Evolutionary conservation across 2,329 filamentous ascomycete species (phyloP).

Genomic region (Scytalidium lignicola): DNA sequence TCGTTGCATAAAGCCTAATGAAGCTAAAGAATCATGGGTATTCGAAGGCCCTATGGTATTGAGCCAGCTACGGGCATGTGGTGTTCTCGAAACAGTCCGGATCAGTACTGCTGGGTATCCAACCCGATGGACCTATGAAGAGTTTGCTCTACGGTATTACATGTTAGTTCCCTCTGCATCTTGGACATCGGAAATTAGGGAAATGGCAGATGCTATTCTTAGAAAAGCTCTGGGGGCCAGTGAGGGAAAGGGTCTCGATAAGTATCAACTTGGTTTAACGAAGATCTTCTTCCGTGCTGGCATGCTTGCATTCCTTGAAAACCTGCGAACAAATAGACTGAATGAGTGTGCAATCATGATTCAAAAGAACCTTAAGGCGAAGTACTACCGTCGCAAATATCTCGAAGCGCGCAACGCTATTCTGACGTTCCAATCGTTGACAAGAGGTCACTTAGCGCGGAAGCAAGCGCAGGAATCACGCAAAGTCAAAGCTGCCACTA

Average conservation of each 20-base stretch:
- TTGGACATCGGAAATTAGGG: slow-evolving; percentile 90
- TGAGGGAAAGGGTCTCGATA: slow-evolving; percentile 72
- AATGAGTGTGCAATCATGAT: slow-evolving; percentile 97
- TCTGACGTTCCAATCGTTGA: slow-evolving; percentile 71
- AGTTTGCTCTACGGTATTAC: slow-evolving; percentile 96
- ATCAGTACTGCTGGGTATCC: slow-evolving; percentile 98
- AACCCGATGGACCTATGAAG: slow-evolving; percentile 97
- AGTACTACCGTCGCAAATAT: slow-evolving; percentile 91
- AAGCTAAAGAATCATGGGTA: slow-evolving; percentile 93
- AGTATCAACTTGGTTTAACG: slow-evolving; percentile 94
- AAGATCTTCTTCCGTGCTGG: slow-evolving; percentile 99
- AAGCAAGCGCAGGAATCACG: slow-evolving; percentile 75
- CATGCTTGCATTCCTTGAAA: slow-evolving; percentile 97
- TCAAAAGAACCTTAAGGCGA: slow-evolving; percentile 94
- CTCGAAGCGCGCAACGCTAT: slow-evolving; percentile 81
- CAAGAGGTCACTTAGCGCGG: slow-evolving; percentile 73
- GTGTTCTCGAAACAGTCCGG: slow-evolving; percentile 96
- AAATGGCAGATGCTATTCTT: slow-evolving; percentile 91
- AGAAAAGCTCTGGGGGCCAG: slow-evolving; percentile 79
- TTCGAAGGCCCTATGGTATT: slow-evolving; percentile 99
- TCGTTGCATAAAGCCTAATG: slow-evolving; percentile 97
- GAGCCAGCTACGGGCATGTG: slow-evolving; percentile 92
- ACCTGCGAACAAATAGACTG: slow-evolving; percentile 80
- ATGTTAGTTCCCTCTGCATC: slow-evolving; percentile 87
- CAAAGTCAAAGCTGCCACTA: slow-evolving; percentile 80